These are phyloP conservation scores for Aspergillus persii DNA, from an alignment of 2,329 filamentous ascomycete species.

Conservation along the genomic window DNA sequence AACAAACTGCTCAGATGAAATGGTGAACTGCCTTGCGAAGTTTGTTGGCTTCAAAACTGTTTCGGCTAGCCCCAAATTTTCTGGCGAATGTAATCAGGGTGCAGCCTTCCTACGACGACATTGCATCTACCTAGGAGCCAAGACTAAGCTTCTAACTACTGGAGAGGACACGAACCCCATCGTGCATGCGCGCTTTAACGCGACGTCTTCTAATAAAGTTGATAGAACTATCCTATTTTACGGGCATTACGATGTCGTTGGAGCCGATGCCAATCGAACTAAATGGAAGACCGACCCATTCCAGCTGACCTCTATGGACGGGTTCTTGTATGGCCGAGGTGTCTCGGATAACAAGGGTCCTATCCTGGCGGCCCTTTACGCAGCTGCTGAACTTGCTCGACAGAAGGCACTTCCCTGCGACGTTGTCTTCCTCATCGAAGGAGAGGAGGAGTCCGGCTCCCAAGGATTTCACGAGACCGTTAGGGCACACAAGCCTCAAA, in stretches of 20 bases:
- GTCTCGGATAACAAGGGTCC: conserved; percentile 98
- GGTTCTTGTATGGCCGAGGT: conserved; percentile 92
- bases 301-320: conserved; percentile 81
- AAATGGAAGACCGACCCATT: conserved; percentile 91
- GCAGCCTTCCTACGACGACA: conserved; percentile 86
- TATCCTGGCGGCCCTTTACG: conserved; percentile 89
- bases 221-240: conserved; percentile 93
- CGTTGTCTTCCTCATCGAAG: conserved; percentile 91
- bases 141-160: conserved; percentile 85
- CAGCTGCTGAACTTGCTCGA: conserved; percentile 82
- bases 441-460: conserved; percentile 93
- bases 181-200: conserved; percentile 85
- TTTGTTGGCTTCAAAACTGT: conserved; percentile 92
- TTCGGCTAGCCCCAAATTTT: conserved; percentile 79
- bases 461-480: conserved; percentile 86
- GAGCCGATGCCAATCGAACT: conserved; percentile 75
- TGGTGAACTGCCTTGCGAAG: conserved; percentile 71
- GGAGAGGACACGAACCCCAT: conserved; percentile 80
- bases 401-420: conserved; percentile 83
- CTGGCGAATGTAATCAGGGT: conserved; percentile 87
- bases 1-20: conserved; percentile 47
- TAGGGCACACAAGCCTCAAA: conserved; percentile 73
- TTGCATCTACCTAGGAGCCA: conserved; percentile 87
- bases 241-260: conserved; percentile 95
- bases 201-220: conserved; percentile 62